Conservation (phyloP, 768 basidiomycete genomes). For the Boletus subparvulus region DNA sequence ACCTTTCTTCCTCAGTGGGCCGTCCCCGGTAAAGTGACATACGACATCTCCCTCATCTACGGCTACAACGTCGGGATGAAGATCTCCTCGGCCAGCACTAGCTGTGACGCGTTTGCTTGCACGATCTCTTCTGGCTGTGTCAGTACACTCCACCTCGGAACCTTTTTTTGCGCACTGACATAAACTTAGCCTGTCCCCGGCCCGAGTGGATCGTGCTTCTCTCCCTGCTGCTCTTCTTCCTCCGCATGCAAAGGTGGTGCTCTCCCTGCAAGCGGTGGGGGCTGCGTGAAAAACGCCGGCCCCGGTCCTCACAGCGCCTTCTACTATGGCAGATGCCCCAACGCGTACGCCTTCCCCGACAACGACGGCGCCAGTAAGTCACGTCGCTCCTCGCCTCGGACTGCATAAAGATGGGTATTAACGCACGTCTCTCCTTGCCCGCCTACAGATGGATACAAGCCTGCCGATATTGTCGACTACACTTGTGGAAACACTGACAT, state of each 20-base stretch:
- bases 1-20: conserved; percentile 12
- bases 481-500: conserved; percentile 29
- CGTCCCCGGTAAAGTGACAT: conserved; percentile 29
- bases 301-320: conserved; percentile 32
- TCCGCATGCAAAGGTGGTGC: conserved; percentile 30
- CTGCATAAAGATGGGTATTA: neutral
- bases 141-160: conserved; percentile 2
- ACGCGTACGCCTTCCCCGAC: conserved; percentile 35
- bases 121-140: conserved; percentile 33
- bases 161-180: neutral
- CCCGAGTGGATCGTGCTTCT: conserved; percentile 27
- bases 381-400: neutral
- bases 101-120: conserved; percentile 33
- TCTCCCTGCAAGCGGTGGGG: conserved; percentile 28
- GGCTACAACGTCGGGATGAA: conserved; percentile 37
- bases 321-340: conserved; percentile 28
- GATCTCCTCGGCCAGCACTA: conserved; percentile 26
- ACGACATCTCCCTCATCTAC: conserved; percentile 36
- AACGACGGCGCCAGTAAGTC: conserved; percentile 31
- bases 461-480: conserved; percentile 31
- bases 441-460: conserved; percentile 22
- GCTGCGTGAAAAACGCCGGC: conserved; percentile 28
- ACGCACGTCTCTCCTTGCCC: neutral
- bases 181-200: conserved; percentile 28
- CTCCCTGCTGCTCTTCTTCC: conserved; percentile 30